These are phyloP conservation scores for Xylaria sp. DNA, from an alignment of 2,329 filamentous ascomycete genomes.

Conservation along the genomic window DNA sequence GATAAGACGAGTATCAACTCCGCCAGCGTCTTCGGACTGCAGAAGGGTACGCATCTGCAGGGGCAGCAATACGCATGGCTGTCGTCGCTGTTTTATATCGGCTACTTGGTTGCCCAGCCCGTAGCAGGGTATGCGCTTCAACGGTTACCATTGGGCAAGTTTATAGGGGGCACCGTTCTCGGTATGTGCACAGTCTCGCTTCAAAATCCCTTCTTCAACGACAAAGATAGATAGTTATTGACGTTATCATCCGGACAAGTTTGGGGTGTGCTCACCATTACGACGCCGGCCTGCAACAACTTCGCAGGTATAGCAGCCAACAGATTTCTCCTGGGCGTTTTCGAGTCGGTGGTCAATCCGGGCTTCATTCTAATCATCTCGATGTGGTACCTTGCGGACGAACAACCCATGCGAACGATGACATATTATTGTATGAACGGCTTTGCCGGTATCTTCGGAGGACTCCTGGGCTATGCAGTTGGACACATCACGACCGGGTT, in stretches of 20 bases:
- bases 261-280: conserved; percentile 29
- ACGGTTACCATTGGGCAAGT: conserved; percentile 25
- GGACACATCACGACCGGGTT: conserved; percentile 29
- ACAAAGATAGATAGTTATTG: not conserved
- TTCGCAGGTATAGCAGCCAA: conserved; percentile 28
- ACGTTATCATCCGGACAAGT: conserved; percentile 11
- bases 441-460: conserved; percentile 27
- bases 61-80: conserved; percentile 51
- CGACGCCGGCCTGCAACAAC: conserved; percentile 27
- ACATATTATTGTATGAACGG: conserved; percentile 29
- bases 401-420: conserved; percentile 28
- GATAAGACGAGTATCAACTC: conserved; percentile 44
- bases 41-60: conserved; percentile 42
- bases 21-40: conserved; percentile 45
- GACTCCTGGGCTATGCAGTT: conserved; percentile 29
- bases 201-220: not conserved
- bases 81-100: conserved; percentile 30
- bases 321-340: conserved; percentile 28
- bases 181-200: conserved; percentile 11
- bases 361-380: conserved; percentile 26
- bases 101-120: conserved; percentile 29
- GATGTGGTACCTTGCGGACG: conserved; percentile 27
- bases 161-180: conserved; percentile 24
- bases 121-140: conserved; percentile 28
- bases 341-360: conserved; percentile 29